Base-by-base conservation (phyloP, 2,329 filamentous ascomycete genomes). In the Chaetomiaceae sp. region DNA sequence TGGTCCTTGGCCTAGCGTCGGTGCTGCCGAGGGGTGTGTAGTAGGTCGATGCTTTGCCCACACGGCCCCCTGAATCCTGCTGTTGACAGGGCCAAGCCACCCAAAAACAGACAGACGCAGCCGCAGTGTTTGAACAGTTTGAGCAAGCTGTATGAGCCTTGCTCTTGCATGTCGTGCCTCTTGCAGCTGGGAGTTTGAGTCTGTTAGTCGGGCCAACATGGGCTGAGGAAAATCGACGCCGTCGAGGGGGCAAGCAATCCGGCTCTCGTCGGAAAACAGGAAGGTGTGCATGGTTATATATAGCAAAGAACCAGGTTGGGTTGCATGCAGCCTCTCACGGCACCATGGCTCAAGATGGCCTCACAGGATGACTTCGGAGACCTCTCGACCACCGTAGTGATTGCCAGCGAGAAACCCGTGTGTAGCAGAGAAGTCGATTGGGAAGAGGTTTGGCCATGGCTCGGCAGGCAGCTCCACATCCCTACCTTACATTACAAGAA, bases 121-220 rank as follows among this genome's bases (percentile, higher is more conserved):
- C n/a, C n/a, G n/a, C n/a, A n/a, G n/a, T n/a, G n/a, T n/a, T n/a
- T n/a, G n/a, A n/a, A n/a, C n/a, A n/a, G 16, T 31, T 23, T 33
- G 30, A 2, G 10, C 5, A 3, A 4, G 10, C 16, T 6, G 19
- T 14, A 14, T 41, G 44, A 37, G 38, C 43, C 31, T 23, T n/a
- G 21, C 6, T 14, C 16, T 14, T 39, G 48, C 48, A 51, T 51
- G 38, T 47, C 23, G 49, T 43, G 44, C 49, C 49, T 43, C 40
- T 20, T n/a, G 23, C 27, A 20, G 21, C 37, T 37, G 31, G 17
- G 25, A 2, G 30, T 33, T 12, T 33, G 30, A 13, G 30, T 33
- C 9, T 31, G 34, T 40, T 39, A 21, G 27, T 41, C 20, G n/a
- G 14, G 38, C 44, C 25, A 27, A 38, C 48, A 30, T 16, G n/a